Evolutionary conservation across 2,329 filamentous ascomycete species (phyloP), one percentile per base, ranked within the genome.

Genomic region (Neofusicoccum laricinum): DNA sequence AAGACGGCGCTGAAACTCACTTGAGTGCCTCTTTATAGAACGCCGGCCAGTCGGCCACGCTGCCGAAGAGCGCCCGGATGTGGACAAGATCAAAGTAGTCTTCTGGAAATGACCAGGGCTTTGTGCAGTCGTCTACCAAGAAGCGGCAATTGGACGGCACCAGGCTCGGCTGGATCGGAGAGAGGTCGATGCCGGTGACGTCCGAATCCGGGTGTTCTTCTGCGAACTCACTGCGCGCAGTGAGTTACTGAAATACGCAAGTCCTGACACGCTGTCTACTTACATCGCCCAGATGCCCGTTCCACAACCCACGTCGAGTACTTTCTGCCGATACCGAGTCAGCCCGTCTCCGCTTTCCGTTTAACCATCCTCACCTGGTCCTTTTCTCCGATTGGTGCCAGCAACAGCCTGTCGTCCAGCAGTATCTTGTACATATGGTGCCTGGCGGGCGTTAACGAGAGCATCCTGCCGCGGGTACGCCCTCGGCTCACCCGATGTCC

Each of bases 61-160:
- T 69, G 36, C 70, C 70, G 40, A 66, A 69, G 17, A 72, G 21
- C 8, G 59, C 68, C 4, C 70, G 63, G 8, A 65, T 63, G 67
- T 83, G 80, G 48, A 82, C 77, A 63, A 80, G 80, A 68, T 82
- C 80, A 66, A 77, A 76, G 0, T 78, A 80, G 80, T 80, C 82
- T 25, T 75, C 72, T 38, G 32, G 49, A 10, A 45, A 32, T 1
- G 32, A 34, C 53, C 53, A 58, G 3, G 40, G 8, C 8, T 75
- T 68, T 0, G 73, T 75, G n/a, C 78, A 72, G 55, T 82, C 80
- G 70, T 83, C 81, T 58, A 83, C 76, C 61, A 81, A 76, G 67
- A 82, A 83, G 21, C 71, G 68, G 66, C 76, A 77, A 67, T 82
- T 83, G 3, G 79, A 76, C 0, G 81, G 80, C 0, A 82, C 77